Evolutionary conservation across 306 rosid genomes (phyloP), one percentile per base, ranked within the genome.

Genomic region (Cucurbita argyrosperma): DNA sequence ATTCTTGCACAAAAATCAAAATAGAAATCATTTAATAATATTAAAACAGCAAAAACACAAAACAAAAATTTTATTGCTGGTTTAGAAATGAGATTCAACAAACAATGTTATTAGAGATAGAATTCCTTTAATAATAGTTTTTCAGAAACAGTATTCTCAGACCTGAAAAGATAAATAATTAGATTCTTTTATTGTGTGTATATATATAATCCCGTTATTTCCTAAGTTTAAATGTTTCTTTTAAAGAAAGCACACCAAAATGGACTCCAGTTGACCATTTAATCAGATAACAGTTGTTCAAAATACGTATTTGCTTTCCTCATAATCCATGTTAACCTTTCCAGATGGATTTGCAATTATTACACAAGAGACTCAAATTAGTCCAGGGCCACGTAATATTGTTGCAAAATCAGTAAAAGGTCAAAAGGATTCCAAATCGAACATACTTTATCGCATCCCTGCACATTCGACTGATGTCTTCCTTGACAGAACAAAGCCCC

Each of bases 371-470:
- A 51, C 74, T 70, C 10, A 9, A 70, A 30, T 16, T 70, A 30
- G 58, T 7, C 74, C 59, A 70, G 12, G 15, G 14, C 47, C 60
- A 50, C 3, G 45, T 49, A 47, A 30, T 30, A 15, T 39, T 18
- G 42, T 55, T 42, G 1, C 54, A 73, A 40, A 56, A 73, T 56
- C 42, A 43, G 21, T 23, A 19, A 55, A 43, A 12, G 42, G 14
- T 18, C 38, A 56, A 73, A 40, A 23, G 39, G 19, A 9, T 39
- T 73, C 13, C 38, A 37, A 65, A 54, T 57, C 74, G 39, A 80
- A 62, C 91, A 76, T 85, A 95, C 99, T 95, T 95, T 71, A 89
- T 87, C 67, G 99, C 99, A 81, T 95, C 97, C 75, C 96, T 91
- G 78, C 99, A 95, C 90, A 95, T 91, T 84, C 99, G 84, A 76